Percentiles rank a stretch among this genome's conserved stretches.
phyloP scores from a whole-genome alignment of 345 rosid genomes.

The Citrus australasica region DNA sequence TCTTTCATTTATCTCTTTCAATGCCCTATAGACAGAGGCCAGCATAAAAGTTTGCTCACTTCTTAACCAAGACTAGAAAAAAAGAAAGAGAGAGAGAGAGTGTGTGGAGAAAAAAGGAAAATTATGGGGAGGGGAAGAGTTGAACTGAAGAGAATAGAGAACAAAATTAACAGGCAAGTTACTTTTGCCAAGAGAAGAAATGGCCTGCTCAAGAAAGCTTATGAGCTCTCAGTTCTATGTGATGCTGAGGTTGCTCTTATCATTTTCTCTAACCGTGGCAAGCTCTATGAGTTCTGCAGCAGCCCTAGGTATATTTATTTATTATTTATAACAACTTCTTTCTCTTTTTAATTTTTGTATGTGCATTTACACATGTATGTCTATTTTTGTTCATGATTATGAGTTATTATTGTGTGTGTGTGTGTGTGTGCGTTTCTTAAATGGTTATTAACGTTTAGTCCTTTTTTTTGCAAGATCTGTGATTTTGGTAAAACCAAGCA shows the following conservation, averaged over 20 bases:
- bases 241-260: constrained; percentile 68
- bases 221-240: constrained; percentile 60
- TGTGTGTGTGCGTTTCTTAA: neutral
- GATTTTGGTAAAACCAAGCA: constrained; percentile 2
- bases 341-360: neutral
- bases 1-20: constrained; percentile 15
- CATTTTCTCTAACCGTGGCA: constrained; percentile 55
- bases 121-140: constrained; percentile 68
- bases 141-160: constrained; percentile 64
- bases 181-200: constrained; percentile 70
- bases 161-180: constrained; percentile 65
- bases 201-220: constrained; percentile 64
- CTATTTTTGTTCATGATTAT: neutral
- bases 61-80: constrained; percentile 35
- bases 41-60: constrained; percentile 21
- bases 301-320: constrained; percentile 33
- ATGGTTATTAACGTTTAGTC: neutral
- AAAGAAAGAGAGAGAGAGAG: neutral
- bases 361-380: neutral
- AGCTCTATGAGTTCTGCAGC: constrained; percentile 62
- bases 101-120: neutral
- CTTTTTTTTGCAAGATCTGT: constrained; percentile 16
- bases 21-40: constrained; percentile 2
- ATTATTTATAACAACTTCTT: neutral
- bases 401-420: neutral